Base-by-base conservation (phyloP, 768 basidiomycete genomes). In the Heimioporus sp. region DNA sequence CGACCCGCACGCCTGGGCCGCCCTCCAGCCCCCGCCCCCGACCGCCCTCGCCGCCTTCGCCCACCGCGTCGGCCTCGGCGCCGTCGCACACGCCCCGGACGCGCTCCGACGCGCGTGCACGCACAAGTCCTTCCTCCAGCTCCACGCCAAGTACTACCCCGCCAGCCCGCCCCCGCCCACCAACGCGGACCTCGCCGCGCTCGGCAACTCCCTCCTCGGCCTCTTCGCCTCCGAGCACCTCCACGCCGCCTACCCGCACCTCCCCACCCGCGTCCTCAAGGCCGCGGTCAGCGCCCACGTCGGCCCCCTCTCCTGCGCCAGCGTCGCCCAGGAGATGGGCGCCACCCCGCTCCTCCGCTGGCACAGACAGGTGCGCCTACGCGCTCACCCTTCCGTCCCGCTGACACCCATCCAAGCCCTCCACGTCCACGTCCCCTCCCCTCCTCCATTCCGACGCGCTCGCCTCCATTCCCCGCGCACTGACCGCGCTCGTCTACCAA, bases 241-340 rank as follows among this genome's bases (percentile, higher is more conserved):
- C 37, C 79, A 88, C 49, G 76, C 85, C 12, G 77, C 82, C 41
- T 98, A 88, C 68, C 96, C 96, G 0, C 86, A 95, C 64, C 80
- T 98, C 24, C 96, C 96, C 2, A 93, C 92, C 19, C 85, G 91
- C 49, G 93, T 93, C 20, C 72, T 92, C 59, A 95, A 97, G 72
- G 89, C 91, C 7, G 93, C 91, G 13, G 83, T 96, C 52, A 93
- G 90, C 38, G 91, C 93, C 48, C 90, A 92, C 68, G 95, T 94
- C 31, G 96, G 96, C 13, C 86, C 91, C 15, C 73, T 81, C 57
- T 86, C 88, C 6, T 92, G 91, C 63, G 84, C 90, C 37, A 83
- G 78, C 57, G 86, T 98, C 45, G 95, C 95, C 21, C 82, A 85
- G 52, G 90, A 93, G 71, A 85, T 87, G 77, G 92, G 91, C 54